These are phyloP conservation scores for Cladorrhinum sp. DNA, from an alignment of 2,329 filamentous ascomycete species.

Conservation along the genomic window DNA sequence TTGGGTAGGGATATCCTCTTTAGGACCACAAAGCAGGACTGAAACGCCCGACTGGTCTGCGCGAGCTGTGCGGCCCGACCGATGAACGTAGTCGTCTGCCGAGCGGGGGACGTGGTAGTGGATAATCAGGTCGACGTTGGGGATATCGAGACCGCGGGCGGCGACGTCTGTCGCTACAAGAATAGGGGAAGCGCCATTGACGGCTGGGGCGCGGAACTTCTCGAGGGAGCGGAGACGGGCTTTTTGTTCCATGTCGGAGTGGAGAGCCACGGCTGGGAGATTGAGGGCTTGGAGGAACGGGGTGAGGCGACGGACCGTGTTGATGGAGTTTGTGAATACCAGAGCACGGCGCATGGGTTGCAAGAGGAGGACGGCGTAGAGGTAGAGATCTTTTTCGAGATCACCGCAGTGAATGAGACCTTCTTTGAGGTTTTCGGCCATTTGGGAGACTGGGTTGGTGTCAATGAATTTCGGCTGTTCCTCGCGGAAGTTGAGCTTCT, in stretches of 20 bases:
- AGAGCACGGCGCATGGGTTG: slow-evolving; percentile 78
- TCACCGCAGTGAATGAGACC: slow-evolving; percentile 88
- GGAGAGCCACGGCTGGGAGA: slow-evolving; percentile 72
- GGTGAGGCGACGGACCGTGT: slow-evolving; percentile 79
- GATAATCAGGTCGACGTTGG: slow-evolving; percentile 80
- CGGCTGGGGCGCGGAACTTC: slow-evolving; percentile 66
- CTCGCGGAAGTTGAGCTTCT: slow-evolving; percentile 83
- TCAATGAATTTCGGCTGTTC: slow-evolving; percentile 90
- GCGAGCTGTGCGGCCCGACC: slow-evolving; percentile 90
- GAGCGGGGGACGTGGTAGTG: slow-evolving; percentile 94
- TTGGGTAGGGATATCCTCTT: slow-evolving; percentile 82
- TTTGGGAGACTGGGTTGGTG: slow-evolving; percentile 82
- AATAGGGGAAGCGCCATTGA: slow-evolving; percentile 51
- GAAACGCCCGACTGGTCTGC: slow-evolving; percentile 74
- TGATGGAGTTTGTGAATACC: slow-evolving; percentile 95
- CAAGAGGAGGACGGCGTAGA: slow-evolving; percentile 82
- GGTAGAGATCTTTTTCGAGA: slow-evolving; percentile 94
- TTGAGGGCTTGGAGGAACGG: slow-evolving; percentile 81
- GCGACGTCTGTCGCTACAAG: slow-evolving; percentile 92
- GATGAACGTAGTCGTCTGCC: slow-evolving; percentile 92
- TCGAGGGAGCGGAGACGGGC: slow-evolving; percentile 90
- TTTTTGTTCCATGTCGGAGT: slow-evolving; percentile 95
- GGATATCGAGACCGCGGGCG: slow-evolving; percentile 89
- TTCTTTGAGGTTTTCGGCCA: slow-evolving; percentile 83
- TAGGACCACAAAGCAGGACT: slow-evolving; percentile 83